phyloP scores from a whole-genome alignment of 495 filamentous ascomycete species.

The Hypoxylon intermedium region DNA sequence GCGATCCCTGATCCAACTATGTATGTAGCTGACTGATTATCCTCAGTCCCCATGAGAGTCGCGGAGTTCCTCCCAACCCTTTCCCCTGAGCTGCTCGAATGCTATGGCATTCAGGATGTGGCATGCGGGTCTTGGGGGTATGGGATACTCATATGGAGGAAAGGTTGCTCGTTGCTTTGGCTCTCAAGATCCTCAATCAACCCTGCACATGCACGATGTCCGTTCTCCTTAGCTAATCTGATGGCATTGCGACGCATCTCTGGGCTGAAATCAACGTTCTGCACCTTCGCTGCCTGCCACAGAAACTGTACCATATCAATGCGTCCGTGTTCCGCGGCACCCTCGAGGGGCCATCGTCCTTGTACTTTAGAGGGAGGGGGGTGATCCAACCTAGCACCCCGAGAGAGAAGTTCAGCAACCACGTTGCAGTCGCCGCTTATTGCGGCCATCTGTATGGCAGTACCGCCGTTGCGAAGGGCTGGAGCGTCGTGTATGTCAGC shows the following conservation, averaged over 20 bases:
- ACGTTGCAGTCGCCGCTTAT: conserved; percentile 32
- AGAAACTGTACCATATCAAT: conserved; percentile 54
- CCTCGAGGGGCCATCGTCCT: conserved; percentile 53
- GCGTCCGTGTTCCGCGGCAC: conserved; percentile 55
- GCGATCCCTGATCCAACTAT: too few relatives aligned
- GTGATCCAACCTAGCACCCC: conserved; percentile 24
- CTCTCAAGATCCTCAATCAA: conserved; percentile 6
- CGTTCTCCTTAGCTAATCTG: conserved; percentile 19
- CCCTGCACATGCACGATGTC: conserved; percentile 21
- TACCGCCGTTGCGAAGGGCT: conserved; percentile 30
- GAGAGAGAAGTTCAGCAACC: conserved; percentile 31
- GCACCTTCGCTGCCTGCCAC: conserved; percentile 34
- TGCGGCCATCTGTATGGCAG: conserved; percentile 35
- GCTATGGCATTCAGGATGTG: too few relatives aligned
- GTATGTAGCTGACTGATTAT: too few relatives aligned
- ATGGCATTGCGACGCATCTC: conserved; percentile 24
- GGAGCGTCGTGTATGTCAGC: conserved; percentile 34
- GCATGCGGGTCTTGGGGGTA: too few relatives aligned
- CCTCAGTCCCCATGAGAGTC: too few relatives aligned
- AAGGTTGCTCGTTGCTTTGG: too few relatives aligned
- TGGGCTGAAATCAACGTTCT: background rate
- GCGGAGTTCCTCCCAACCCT: too few relatives aligned
- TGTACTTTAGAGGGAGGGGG: conserved; percentile 25
- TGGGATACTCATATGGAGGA: too few relatives aligned
- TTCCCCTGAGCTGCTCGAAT: too few relatives aligned